These are phyloP conservation scores for Drechmeria coniospora DNA, from an alignment of 2,329 filamentous ascomycete genomes.

Conservation along the genomic window DNA sequence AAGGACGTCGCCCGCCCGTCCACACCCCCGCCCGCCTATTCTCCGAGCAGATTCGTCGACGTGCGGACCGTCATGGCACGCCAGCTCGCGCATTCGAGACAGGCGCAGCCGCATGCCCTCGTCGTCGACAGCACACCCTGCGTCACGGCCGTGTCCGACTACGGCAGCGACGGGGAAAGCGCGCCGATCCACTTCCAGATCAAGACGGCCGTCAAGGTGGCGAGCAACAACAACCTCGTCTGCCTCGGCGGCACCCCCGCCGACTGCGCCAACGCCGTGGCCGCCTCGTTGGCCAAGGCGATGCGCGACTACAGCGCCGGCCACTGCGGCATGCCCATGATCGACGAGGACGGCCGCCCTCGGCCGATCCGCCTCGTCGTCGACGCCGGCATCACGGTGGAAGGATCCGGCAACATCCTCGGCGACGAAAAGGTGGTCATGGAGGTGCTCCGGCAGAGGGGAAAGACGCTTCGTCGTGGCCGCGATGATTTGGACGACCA, in stretches of 20 bases:
- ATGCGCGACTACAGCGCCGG: slow-evolving; percentile 26
- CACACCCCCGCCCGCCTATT: slow-evolving; percentile 16
- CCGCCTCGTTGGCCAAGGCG: slow-evolving; percentile 27
- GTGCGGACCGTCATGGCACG: slow-evolving; percentile 6
- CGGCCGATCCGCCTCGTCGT: slow-evolving; percentile 27
- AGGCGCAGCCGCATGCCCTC: too few relatives aligned
- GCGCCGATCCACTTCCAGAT: slow-evolving; percentile 31
- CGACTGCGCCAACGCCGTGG: slow-evolving; percentile 25
- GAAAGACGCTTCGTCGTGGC: slow-evolving; percentile 7
- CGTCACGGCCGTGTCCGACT: neutral
- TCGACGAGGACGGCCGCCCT: slow-evolving; percentile 26
- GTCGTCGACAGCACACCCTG: slow-evolving; percentile 1
- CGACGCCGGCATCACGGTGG: slow-evolving; percentile 28
- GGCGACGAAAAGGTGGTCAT: slow-evolving; percentile 17
- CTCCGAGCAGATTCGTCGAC: slow-evolving; percentile 8
- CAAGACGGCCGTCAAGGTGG: slow-evolving; percentile 30
- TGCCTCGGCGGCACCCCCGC: slow-evolving; percentile 23
- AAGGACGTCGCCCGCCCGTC: neutral
- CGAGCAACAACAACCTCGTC: slow-evolving; percentile 32
- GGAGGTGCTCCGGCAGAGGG: slow-evolving; percentile 12
- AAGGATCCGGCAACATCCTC: slow-evolving; percentile 28
- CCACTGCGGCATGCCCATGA: slow-evolving; percentile 27
- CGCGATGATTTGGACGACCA: slow-evolving; percentile 8
- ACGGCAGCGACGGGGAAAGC: slow-evolving; percentile 8
- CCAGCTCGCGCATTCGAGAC: slow-evolving; percentile 7